Evolutionary conservation across 805 yeast genomes (phyloP).

Genomic region (Wickerhamiella sergipiensis): DNA sequence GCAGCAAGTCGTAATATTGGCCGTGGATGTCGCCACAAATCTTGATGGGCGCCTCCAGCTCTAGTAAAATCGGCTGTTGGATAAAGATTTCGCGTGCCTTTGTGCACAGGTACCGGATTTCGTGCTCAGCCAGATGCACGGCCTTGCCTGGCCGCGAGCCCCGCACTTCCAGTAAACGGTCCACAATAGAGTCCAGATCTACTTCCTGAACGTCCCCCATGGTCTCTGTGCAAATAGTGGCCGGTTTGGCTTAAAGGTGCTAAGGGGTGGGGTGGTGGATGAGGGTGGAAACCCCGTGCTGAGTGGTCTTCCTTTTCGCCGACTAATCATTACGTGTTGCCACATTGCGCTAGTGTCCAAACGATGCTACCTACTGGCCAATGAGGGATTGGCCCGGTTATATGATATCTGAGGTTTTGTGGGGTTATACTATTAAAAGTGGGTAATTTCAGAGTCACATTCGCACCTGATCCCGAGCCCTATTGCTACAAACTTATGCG

Average conservation of each 20-base stretch:
- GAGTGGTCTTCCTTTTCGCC: background rate
- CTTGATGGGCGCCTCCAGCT: conserved; percentile 93
- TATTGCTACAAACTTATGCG: background rate
- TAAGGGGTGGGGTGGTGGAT: conserved; percentile 1
- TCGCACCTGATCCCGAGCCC: background rate
- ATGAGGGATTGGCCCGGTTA: background rate
- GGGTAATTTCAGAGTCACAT: background rate
- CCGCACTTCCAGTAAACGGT: conserved; percentile 90
- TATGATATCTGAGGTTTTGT: background rate
- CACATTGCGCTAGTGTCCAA: background rate
- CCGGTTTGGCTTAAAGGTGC: background rate
- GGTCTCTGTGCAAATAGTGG: background rate
- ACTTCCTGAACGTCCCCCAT: conserved; percentile 50
- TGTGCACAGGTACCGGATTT: conserved; percentile 88
- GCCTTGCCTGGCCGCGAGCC: conserved; percentile 98
- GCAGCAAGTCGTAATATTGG: conserved; percentile 87
- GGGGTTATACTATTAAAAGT: background rate
- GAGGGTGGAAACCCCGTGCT: conserved; percentile 1
- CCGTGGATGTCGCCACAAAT: conserved; percentile 96
- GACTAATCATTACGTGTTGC: background rate
- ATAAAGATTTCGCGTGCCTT: conserved; percentile 97
- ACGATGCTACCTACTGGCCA: background rate
- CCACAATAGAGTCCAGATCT: conserved; percentile 93
- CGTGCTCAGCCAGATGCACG: conserved; percentile 84
- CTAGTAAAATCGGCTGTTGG: conserved; percentile 91